Evolutionary conservation across 352 stramenopile species (phyloP).

Genomic region (Phytophthora quininea): DNA sequence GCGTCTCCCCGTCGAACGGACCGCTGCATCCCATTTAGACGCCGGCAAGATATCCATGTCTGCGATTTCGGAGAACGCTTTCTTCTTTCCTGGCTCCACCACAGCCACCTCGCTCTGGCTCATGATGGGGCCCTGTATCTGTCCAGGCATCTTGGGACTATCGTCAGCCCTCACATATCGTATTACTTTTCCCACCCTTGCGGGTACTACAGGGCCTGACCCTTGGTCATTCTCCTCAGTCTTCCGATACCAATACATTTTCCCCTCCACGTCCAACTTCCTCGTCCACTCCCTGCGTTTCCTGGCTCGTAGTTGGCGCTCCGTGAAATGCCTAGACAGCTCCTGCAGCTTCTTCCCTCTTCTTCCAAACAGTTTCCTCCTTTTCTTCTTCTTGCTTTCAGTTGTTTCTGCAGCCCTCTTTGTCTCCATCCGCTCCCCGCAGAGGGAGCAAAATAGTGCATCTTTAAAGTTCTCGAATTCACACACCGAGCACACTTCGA

Average conservation of each 20-base stretch:
- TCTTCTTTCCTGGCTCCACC: constrained; percentile 33
- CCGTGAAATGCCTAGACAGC: constrained; percentile 28
- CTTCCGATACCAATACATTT: constrained; percentile 60
- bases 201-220: constrained; percentile 12
- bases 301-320: constrained; percentile 42
- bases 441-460: constrained; percentile 51
- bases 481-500: constrained; percentile 47
- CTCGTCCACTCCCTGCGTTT: constrained; percentile 65
- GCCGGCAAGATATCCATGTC: constrained; percentile 47
- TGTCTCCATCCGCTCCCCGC: constrained; percentile 41
- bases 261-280: constrained; percentile 57
- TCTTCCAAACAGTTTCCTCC: constrained; percentile 11
- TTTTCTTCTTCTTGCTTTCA: constrained; percentile 17
- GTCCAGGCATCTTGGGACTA: constrained; percentile 36
- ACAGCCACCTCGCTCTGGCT: constrained; percentile 39
- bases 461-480: constrained; percentile 71
- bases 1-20: constrained; percentile 36
- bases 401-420: constrained; percentile 1
- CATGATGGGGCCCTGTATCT: constrained; percentile 19
- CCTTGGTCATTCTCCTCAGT: constrained; percentile 18
- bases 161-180: constrained; percentile 33
- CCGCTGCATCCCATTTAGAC: constrained; percentile 40
- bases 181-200: constrained; percentile 36
- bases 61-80: constrained; percentile 39
- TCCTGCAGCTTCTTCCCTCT: constrained; percentile 19